phyloP scores from a whole-genome alignment of 2,329 filamentous ascomycete genomes.

The Proliferodiscus dingleyae region DNA sequence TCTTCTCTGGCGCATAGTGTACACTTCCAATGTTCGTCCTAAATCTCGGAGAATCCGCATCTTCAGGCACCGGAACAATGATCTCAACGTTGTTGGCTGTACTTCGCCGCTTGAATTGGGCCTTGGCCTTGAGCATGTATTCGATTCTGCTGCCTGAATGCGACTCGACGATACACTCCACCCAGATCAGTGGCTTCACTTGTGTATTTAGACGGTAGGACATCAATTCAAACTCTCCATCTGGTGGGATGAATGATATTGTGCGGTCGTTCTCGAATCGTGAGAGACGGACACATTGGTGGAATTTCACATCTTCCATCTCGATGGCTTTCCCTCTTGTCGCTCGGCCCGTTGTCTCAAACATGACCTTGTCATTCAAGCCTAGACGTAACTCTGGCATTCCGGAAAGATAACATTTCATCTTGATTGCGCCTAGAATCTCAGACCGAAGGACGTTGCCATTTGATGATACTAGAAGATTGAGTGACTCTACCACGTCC shows the following conservation, averaged over 20 bases:
- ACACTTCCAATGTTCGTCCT: conserved; percentile 95
- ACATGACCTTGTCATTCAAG: conserved; percentile 99
- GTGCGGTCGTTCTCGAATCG: conserved; percentile 98
- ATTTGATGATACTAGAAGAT: conserved; percentile 87
- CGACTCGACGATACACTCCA: conserved; percentile 94
- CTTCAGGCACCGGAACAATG: conserved; percentile 91
- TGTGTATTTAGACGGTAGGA: conserved; percentile 98
- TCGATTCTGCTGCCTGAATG: conserved; percentile 94
- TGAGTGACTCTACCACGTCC: conserved; percentile 93
- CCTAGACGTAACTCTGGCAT: conserved; percentile 96
- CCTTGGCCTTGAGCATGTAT: conserved; percentile 97
- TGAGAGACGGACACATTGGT: conserved; percentile 93
- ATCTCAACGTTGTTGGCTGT: conserved; percentile 99
- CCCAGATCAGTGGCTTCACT: conserved; percentile 98
- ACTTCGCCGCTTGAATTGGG: conserved; percentile 95
- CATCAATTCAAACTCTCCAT: conserved; percentile 99
- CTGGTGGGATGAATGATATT: conserved; percentile 97
- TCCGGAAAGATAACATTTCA: conserved; percentile 98
- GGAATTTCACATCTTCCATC: conserved; percentile 99
- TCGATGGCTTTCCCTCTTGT: conserved; percentile 96
- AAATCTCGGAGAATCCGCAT: conserved; percentile 93
- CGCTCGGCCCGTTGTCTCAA: conserved; percentile 91
- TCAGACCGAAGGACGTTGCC: conserved; percentile 95
- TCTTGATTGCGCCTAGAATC: conserved; percentile 95
- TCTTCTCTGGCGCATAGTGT: conserved; percentile 96